Base-by-base conservation (phyloP, 2,329 filamentous ascomycete species). In the Alternaria sp. region DNA sequence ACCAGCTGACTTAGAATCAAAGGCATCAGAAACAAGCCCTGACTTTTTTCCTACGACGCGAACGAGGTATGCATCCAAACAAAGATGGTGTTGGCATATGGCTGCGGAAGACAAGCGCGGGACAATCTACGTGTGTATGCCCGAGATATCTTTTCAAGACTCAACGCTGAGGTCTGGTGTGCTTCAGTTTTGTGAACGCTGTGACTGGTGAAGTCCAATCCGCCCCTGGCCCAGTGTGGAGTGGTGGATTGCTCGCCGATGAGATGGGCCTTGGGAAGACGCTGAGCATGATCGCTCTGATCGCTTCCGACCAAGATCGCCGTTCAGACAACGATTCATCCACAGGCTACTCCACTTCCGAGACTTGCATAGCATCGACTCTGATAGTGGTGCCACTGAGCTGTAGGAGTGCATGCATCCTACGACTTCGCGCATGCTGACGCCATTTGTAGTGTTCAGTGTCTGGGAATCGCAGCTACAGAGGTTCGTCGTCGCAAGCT, bases 241-340 rank as follows among this genome's bases (percentile, higher is more conserved):
- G 26, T 30, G 62, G 66, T 3, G 67, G 63, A 6, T 44, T 69
- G 10, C 44, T 70, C 10, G 66, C 68, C 11, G 68, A 69, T 17
- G 51, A 52, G 2, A 70, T 70, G 66, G 68, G 68, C 1, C 49
- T 70, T 51, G 66, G 66, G 0, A 70, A 70, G 26, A 62, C 66
- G 30, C 61, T 66, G 13, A 66, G 61, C 45, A 69, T 71, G 56
- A 69, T 71, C 19, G 59, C 62, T 25, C 15, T 63, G 28, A 44
- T 64, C 19, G 40, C 54, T 26, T 53, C 55, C 30, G 59, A 62
- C 26, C 43, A 36, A 46, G 55, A 59, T 23, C 13, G 26, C 46
- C 15, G 12, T 12, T 49, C 64, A 21, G 13, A n/a, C 11, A 4
- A 55, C 8, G 25, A 55, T 19, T 28, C 2, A 12, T 6, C 13